These are phyloP conservation scores for Fragilaria crotonensis DNA, from an alignment of 108 stramenopile genomes.

Conservation along the genomic window DNA sequence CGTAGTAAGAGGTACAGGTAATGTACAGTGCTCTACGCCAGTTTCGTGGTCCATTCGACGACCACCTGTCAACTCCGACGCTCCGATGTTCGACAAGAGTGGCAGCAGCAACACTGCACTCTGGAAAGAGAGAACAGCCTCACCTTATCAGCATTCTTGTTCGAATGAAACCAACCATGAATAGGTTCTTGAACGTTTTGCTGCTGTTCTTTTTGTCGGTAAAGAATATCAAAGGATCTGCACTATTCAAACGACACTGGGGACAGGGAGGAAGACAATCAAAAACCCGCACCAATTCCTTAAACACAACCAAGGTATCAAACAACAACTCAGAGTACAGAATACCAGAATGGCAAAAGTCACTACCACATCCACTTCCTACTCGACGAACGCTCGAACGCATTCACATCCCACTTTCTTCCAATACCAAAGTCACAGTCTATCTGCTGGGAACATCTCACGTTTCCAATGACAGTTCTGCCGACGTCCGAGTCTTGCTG, in stretches of 20 bases:
- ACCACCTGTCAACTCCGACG: too few species aligned
- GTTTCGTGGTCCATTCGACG: too few species aligned
- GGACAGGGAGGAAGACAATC: background rate
- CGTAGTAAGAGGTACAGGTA: too few species aligned
- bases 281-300: too few species aligned
- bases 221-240: background rate
- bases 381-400: conserved; percentile 26
- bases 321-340: too few species aligned
- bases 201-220: background rate
- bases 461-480: conserved; percentile 64
- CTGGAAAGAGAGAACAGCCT: too few species aligned
- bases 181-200: too few species aligned
- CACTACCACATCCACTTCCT: conserved; percentile 16
- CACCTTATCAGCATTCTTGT: too few species aligned
- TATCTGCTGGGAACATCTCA: conserved; percentile 79
- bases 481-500: conserved; percentile 57
- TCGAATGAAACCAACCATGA: too few species aligned
- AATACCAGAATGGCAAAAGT: conserved; percentile 26
- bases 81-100: too few species aligned
- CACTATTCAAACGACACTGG: background rate
- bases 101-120: too few species aligned
- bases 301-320: background rate
- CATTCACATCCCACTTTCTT: conserved; percentile 18
- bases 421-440: conserved; percentile 18
- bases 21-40: too few species aligned